Base-by-base conservation (phyloP, 1,284 basidiomycete species). In the Ceratobasidium sp. region DNA sequence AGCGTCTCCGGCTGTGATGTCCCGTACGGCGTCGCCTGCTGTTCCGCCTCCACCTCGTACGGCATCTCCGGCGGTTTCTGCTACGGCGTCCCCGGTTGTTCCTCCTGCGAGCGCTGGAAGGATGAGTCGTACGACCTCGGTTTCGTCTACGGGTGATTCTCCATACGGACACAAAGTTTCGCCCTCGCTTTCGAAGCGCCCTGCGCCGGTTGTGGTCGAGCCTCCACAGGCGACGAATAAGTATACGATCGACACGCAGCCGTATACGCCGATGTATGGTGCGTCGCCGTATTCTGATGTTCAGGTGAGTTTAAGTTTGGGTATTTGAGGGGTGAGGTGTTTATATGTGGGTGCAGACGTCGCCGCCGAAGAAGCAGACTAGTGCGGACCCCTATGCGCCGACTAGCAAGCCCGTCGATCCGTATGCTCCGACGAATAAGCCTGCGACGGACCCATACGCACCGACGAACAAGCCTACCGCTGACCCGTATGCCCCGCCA, bases 381-480 rank as follows among this genome's bases (percentile, higher is more conserved):
- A n/a, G 65, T 67, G 52, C 57, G 40, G 74, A 77, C 26, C 78
- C 74, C 23, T 79, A 78, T 61, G 77, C 79, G 15, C 77, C 67
- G 62, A 40, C 65, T 56, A 26, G n/a, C 23, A 64, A 64, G 42
- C 20, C 62, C 42, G 20, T 56, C 13, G 56, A 71, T 40, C 54
- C 71, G 66, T 56, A 77, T 50, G 69, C 74, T 33, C 40, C 40
- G n/a, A 64, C 40, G 20, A 33, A 40, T 23, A 50, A 78, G 44
- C 65, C 54, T 26, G 13, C 70, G n/a, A 67, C 78, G 56, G 80
- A 81, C 68, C 78, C 81, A 13, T 82, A 83, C 64, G 78, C 82
- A 6, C 80, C 82, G 20, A 44, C 40, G 40, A 44, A 74, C 7
- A 48, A 77, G 26, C 73, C 68, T 23, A 65, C 80, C 5, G 56